Percentiles rank a stretch among this genome's conserved stretches.
These are phyloP conservation scores for Cercospora canescens DNA, from an alignment of 2,329 filamentous ascomycete genomes.

Conservation along the genomic window DNA sequence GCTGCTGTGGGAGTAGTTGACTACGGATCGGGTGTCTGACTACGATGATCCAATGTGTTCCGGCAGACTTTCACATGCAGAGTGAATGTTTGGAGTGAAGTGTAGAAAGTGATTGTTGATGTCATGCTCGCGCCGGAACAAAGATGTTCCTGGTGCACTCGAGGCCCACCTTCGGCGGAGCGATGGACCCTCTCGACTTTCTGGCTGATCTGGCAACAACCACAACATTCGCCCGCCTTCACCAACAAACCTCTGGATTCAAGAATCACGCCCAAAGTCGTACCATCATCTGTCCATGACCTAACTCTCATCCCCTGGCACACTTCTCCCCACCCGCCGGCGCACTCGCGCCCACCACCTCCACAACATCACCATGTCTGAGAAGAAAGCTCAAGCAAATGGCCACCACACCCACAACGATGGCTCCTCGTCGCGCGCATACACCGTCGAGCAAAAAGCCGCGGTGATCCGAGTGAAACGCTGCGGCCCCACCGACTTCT, in stretches of 20 bases:
- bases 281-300: neutral
- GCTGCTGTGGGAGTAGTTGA: neutral
- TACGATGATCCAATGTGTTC: neutral
- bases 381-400: slow-evolving; percentile 20
- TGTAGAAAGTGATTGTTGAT: neutral
- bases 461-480: slow-evolving; percentile 85
- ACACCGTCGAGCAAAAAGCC: slow-evolving; percentile 85
- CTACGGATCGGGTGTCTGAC: neutral
- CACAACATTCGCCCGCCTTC: neutral
- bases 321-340: neutral
- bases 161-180: neutral
- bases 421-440: slow-evolving; percentile 73
- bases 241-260: neutral
- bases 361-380: slow-evolving; percentile 16
- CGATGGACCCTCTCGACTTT: neutral
- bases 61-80: neutral
- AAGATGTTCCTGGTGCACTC: neutral
- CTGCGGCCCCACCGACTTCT: slow-evolving; percentile 85
- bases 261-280: neutral
- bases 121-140: neutral
- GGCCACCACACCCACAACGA: slow-evolving; percentile 67
- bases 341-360: neutral
- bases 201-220: slow-evolving; percentile 21
- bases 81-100: neutral
- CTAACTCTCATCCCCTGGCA: slow-evolving; percentile 9